phyloP scores from a whole-genome alignment of 2,329 filamentous ascomycete genomes.

The Cladosporium sp. region DNA sequence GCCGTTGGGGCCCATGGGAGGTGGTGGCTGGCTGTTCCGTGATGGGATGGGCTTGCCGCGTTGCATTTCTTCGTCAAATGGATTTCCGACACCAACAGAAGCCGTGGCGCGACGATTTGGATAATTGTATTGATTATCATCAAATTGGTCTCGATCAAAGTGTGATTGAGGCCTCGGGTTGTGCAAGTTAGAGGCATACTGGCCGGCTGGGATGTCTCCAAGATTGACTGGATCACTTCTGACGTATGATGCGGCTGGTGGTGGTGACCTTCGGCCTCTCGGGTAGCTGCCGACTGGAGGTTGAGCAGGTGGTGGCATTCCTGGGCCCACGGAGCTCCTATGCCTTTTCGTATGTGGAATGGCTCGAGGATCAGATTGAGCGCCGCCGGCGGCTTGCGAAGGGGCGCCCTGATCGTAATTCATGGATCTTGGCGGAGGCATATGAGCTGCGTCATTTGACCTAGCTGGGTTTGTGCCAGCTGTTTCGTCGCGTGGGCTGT shows the following conservation, averaged over 20 bases:
- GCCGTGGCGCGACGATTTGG: slow-evolving; percentile 11
- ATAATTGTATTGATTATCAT: slow-evolving; percentile 15
- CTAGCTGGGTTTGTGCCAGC: slow-evolving; percentile 6
- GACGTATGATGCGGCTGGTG: slow-evolving; percentile 18
- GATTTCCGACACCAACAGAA: background rate
- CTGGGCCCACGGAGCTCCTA: slow-evolving; percentile 18
- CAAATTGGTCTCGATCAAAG: slow-evolving; percentile 18
- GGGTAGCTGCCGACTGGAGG: slow-evolving; percentile 16
- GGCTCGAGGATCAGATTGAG: background rate
- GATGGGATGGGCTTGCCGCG: slow-evolving; percentile 17
- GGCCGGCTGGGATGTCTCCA: slow-evolving; percentile 20
- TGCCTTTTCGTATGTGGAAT: slow-evolving; percentile 20
- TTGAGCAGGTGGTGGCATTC: slow-evolving; percentile 15
- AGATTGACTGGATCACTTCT: slow-evolving; percentile 25
- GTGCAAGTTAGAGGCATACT: slow-evolving; percentile 27
- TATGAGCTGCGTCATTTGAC: background rate
- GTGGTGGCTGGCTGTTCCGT: slow-evolving; percentile 12
- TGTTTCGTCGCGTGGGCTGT: slow-evolving; percentile 4
- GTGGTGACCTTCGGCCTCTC: slow-evolving; percentile 23
- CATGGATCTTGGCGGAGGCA: background rate
- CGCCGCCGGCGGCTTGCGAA: background rate
- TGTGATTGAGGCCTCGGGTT: slow-evolving; percentile 14
- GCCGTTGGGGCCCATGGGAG: slow-evolving; percentile 11
- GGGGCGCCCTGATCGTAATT: background rate
- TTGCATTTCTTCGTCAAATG: slow-evolving; percentile 19